Base-by-base conservation (phyloP, 345 rosid genomes). In the Brassica rapa region DNA sequence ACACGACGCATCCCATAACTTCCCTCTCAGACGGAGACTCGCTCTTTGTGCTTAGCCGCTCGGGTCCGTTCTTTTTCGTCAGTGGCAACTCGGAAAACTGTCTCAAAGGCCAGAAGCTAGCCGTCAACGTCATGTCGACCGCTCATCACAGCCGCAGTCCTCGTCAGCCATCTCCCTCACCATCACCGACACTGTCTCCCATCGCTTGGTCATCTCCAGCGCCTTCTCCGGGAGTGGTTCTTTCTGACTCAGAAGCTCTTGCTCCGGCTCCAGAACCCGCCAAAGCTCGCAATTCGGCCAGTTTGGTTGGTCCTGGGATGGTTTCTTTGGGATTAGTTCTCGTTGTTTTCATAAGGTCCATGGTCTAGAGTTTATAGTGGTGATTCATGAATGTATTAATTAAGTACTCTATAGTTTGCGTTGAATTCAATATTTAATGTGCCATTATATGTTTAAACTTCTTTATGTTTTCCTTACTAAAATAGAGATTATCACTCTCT, bases 1-100 rank as follows among this genome's bases (percentile, higher is more conserved):
- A 84, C 74, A 87, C 90, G 1, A 78, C 86, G 14, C 85, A 85
- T 3, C 92, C 94, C 2, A 69, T 75, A 6, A 88, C 80, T 84
- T 86, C 84, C 68, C 82, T 87, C 62, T 81, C 84, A 62, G 88
- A 88, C 7, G 94, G 97, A 15, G 81, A 86, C 73, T 87, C 88
- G 19, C 68, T 73, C n/a, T 81, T 87, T 82, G 68, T 66, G 62
- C 82, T 89, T 23, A 85, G 85, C 71, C 85, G 81, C 60, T 78
- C 91, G 1, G 93, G 97, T 16, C 66, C 82, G 7, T 91, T 84
- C 83, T 91, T 83, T 82, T 91, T 89, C 79, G 81, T 86, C 69
- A 89, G 90, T 32, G 93, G 94, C 4, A 86, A 78, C 76, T 61
- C 81, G 3, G 85, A 76, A 12, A 90, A 89, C 74, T 91, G 97